Evolutionary conservation across 257 asterid species (phyloP).

Genomic region (Henckelia pumila): DNA sequence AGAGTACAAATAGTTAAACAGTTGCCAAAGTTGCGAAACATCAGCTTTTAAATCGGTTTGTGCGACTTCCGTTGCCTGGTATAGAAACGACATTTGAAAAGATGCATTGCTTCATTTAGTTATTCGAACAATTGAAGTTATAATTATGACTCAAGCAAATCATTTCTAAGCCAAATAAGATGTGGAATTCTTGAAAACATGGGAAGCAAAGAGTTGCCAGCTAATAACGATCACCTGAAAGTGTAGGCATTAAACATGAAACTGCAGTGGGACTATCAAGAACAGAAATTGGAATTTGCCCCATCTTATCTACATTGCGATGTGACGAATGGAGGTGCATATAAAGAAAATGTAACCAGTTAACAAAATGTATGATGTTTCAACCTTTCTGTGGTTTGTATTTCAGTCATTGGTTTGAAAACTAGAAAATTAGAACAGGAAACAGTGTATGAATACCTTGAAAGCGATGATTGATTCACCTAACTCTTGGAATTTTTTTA

Average conservation of each 20-base stretch:
- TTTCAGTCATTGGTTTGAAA: not conserved
- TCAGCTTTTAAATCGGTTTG: not conserved
- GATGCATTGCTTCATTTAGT: not conserved
- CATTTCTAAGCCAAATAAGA: not conserved
- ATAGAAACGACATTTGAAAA: not conserved
- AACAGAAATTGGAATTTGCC: too few species aligned
- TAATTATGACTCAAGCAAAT: not conserved
- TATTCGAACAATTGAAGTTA: not conserved
- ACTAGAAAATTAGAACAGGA: not conserved
- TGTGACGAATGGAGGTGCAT: not conserved
- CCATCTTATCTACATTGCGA: not conserved
- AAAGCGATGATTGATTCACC: not conserved
- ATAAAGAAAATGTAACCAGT: not conserved
- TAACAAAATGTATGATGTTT: too few species aligned
- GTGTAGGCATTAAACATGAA: not conserved
- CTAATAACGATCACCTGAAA: not conserved
- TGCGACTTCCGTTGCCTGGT: not conserved
- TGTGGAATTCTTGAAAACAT: not conserved
- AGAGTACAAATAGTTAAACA: not conserved
- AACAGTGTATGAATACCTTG: not conserved
- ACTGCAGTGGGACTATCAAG: not conserved
- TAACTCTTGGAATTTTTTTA: not conserved
- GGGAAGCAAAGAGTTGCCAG: conserved; percentile 1
- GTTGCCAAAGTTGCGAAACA: not conserved
- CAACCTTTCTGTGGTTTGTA: not conserved